Conservation (phyloP, 2,329 filamentous ascomycete species). For the Beauveria varroae region DNA sequence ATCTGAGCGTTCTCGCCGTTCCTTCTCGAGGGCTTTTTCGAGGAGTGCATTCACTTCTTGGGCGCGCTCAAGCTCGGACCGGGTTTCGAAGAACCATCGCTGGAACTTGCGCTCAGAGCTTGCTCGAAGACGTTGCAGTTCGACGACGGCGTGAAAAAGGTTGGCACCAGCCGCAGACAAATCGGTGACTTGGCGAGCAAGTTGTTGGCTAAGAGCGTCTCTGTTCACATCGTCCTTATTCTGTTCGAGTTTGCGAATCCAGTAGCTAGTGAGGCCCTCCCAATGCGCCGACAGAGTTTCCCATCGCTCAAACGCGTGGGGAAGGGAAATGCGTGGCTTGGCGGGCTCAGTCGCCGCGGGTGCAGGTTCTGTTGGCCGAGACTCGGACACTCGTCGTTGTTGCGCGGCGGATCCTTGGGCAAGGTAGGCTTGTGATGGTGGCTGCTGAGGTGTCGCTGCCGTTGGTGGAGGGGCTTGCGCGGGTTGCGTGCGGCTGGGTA, state of each 20-base stretch:
- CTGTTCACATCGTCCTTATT: slow-evolving; percentile 79
- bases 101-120: slow-evolving; percentile 98
- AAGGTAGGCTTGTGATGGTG: slow-evolving; percentile 11
- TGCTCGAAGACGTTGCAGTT: slow-evolving; percentile 85
- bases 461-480: neutral
- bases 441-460: neutral
- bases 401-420: slow-evolving; percentile 11
- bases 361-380: slow-evolving; percentile 14
- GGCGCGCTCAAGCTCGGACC: slow-evolving; percentile 76
- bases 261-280: slow-evolving; percentile 96
- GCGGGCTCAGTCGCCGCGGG: slow-evolving; percentile 14
- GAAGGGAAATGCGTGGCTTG: slow-evolving; percentile 64
- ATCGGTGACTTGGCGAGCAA: slow-evolving; percentile 91
- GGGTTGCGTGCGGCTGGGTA: slow-evolving; percentile 10
- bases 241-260: slow-evolving; percentile 87
- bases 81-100: slow-evolving; percentile 95
- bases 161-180: slow-evolving; percentile 96
- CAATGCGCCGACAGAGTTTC: slow-evolving; percentile 94
- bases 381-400: slow-evolving; percentile 16
- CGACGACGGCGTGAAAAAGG: slow-evolving; percentile 93
- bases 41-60: slow-evolving; percentile 77
- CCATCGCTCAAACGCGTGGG: slow-evolving; percentile 96
- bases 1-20: slow-evolving; percentile 62
- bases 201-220: slow-evolving; percentile 77
- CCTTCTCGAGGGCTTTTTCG: slow-evolving; percentile 66